These are phyloP conservation scores for Ogataea philodendri DNA, from an alignment of 805 yeast genomes.

Conservation along the genomic window DNA sequence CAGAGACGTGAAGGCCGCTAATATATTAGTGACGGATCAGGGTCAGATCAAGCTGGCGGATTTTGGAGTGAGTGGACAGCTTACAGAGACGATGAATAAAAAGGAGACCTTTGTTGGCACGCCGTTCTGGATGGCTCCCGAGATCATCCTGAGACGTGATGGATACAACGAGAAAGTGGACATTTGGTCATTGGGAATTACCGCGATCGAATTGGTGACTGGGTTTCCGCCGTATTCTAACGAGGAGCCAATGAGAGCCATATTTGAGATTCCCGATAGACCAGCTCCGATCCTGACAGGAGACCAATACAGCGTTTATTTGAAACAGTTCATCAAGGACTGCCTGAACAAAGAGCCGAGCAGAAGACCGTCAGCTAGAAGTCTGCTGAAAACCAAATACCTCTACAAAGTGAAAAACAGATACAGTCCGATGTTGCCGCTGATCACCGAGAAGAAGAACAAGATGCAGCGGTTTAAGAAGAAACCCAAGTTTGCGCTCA, in stretches of 20 bases:
- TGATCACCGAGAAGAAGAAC: slow-evolving; percentile 37
- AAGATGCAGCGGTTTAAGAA: slow-evolving; percentile 35
- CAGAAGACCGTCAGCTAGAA: slow-evolving; percentile 59
- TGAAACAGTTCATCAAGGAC: slow-evolving; percentile 54
- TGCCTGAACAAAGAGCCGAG: slow-evolving; percentile 70
- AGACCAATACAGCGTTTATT: slow-evolving; percentile 38
- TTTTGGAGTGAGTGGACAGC: slow-evolving; percentile 89
- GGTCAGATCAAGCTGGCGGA: slow-evolving; percentile 85
- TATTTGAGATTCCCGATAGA: slow-evolving; percentile 64
- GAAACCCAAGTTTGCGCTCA: slow-evolving; percentile 40
- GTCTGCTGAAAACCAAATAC: slow-evolving; percentile 54
- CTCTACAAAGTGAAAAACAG: slow-evolving; percentile 38
- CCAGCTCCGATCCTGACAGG: slow-evolving; percentile 61
- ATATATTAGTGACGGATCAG: slow-evolving; percentile 64
- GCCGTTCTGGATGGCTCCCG: slow-evolving; percentile 99
- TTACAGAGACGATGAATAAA: slow-evolving; percentile 50
- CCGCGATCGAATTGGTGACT: slow-evolving; percentile 77
- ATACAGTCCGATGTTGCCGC: slow-evolving; percentile 24
- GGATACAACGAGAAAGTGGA: slow-evolving; percentile 89
- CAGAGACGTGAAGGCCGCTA: slow-evolving; percentile 89
- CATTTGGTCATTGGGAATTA: slow-evolving; percentile 95
- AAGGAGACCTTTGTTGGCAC: slow-evolving; percentile 89
- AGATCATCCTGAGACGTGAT: slow-evolving; percentile 54
- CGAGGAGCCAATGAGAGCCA: slow-evolving; percentile 72
- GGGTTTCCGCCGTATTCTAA: slow-evolving; percentile 81